Evolutionary conservation across 441 rosid genomes (phyloP).

Genomic region (Melastoma candidum): DNA sequence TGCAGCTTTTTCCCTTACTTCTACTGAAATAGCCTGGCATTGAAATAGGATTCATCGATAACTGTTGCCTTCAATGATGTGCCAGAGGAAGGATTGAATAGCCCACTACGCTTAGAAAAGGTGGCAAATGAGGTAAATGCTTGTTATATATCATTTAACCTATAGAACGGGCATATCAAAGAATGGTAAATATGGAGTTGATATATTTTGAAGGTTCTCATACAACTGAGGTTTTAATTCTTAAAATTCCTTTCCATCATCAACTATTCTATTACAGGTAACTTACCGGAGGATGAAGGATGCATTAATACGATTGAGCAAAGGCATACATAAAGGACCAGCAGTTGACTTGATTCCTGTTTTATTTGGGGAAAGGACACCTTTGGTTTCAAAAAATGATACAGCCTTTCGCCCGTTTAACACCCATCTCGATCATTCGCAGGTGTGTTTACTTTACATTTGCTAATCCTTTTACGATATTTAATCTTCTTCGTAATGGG

Average conservation of each 20-base stretch:
- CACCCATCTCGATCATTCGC: slow-evolving; percentile 80
- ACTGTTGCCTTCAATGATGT: slow-evolving; percentile 84
- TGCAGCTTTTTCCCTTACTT: not conserved
- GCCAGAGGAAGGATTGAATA: slow-evolving; percentile 81
- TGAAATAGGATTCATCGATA: slow-evolving; percentile 64
- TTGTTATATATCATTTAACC: slow-evolving; percentile 1
- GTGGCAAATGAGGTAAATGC: slow-evolving; percentile 75
- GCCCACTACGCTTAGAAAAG: slow-evolving; percentile 76
- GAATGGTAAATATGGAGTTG: too few species aligned
- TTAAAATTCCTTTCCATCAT: not conserved
- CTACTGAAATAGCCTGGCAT: slow-evolving; percentile 9
- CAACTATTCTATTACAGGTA: slow-evolving; percentile 31
- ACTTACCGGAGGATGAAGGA: slow-evolving; percentile 94
- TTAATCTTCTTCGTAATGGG: too few species aligned
- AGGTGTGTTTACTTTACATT: slow-evolving; percentile 35
- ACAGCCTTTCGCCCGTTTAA: slow-evolving; percentile 51
- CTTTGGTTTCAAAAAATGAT: slow-evolving; percentile 48
- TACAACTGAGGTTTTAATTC: not conserved
- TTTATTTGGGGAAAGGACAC: slow-evolving; percentile 72
- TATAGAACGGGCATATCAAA: too few species aligned
- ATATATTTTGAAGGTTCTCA: not conserved
- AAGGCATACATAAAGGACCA: slow-evolving; percentile 81
- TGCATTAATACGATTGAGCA: slow-evolving; percentile 72
- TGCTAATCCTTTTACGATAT: not conserved
- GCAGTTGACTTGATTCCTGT: slow-evolving; percentile 84